Evolutionary conservation across 805 yeast species (phyloP), one percentile per base, ranked within the genome.

Genomic region (Teunomyces aglyptinius): DNA sequence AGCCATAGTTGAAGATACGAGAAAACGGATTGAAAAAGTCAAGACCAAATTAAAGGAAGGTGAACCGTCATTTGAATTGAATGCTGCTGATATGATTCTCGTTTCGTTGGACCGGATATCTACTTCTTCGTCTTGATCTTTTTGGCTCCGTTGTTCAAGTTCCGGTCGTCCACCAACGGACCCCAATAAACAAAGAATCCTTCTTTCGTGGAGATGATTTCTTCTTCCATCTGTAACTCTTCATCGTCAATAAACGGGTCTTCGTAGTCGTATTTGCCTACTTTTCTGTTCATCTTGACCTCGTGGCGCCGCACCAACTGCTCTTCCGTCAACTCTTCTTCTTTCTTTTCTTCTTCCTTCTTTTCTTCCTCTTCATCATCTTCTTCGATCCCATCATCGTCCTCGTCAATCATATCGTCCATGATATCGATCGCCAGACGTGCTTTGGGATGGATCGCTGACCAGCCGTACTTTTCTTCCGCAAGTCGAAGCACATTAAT

Each of bases 211-310:
- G 92, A 83, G 2, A 92, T 91, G 6, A 96, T 83, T 58, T 87
- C 95, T 63, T 91, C 97, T 66, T 94, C 99, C 86, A 94, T 86
- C 47, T 82, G 78, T 55, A 90, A 71, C 66, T 94, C 99, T 12
- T 89, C 80, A 66, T 94, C 99, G 68, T 94, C 99, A 48, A 94
- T 94, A 59, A 94, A 94, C 2, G 98, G 99, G 65, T 94, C 99
- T 49, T 87, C 83, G 41, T 81, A 74, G 62, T 94, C 99, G 65
- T 94, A 94, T 60, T 88, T 89, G 2, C 97, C 97, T 29, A 90
- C 89, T 53, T 86, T 80, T 44, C 90, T 78, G 58, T 85, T 85
- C 75, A 73, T 70, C 61, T 65, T 60, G 46, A 71, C 65, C 57
- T 75, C 69, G 58, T 72, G 77, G 54, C 70, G 66, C 48, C 69